Base-by-base conservation (phyloP, 352 stramenopile genomes). In the Thalassiosira mediterranea region DNA sequence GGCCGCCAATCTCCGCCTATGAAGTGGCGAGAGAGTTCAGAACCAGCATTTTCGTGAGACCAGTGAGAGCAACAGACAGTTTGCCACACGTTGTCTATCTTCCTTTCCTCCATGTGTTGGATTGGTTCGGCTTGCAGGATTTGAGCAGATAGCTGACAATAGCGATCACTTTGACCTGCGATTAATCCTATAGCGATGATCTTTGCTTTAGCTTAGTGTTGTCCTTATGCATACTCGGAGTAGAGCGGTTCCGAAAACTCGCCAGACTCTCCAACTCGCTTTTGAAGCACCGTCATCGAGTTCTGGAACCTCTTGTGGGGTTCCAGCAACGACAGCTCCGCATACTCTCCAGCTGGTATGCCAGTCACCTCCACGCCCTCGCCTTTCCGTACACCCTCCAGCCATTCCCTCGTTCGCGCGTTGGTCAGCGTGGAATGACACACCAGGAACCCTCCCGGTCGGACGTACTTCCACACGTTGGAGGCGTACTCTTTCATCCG, bases 351-450 rank as follows among this genome's bases (percentile, higher is more conserved):
- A 11, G 61, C 38, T 13, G 82, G 76, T 29, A 93, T 80, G 1
- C 87, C 87, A 10, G 84, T 91, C 4, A 77, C 63, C 4, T 80
- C 62, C 32, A 59, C 53, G 3, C 44, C 52, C n/a, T 67, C 49
- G n/a, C 59, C 38, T 17, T 32, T 26, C 66, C 87, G 48, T 15
- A 91, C 56, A 13, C 52, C 52, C 58, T 93, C 85, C 8, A 93
- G 52, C 87, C 87, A 93, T 15, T 52, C 37, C 17, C 87, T 68
- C 21, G 87, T 93, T 21, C 69, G 62, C 23, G 56, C 7, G 59
- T 93, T 93, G 0, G 87, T 93, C 25, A 91, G 40, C 3, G 87
- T 90, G 3, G 83, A 90, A 74, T 93, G 88, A 62, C 83, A 91
- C 0, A 89, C 38, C 1, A 93, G 47, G 47, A 85, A 91, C 3